phyloP scores from a whole-genome alignment of 2,329 filamentous ascomycete genomes.

The Colletotrichum chlorophyti region DNA sequence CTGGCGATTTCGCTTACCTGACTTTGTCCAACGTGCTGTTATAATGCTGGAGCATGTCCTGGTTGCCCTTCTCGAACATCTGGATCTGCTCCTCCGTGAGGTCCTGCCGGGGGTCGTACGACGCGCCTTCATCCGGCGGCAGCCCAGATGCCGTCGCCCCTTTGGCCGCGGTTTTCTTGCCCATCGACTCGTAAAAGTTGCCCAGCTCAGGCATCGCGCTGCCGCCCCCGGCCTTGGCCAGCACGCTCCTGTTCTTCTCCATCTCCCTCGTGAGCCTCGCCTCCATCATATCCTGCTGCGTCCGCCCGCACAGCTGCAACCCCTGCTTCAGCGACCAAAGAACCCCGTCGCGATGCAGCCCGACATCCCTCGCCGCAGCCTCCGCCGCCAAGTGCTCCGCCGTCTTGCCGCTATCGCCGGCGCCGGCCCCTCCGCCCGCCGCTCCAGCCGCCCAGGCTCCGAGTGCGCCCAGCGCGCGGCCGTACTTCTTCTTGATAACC shows the following conservation, averaged over 20 bases:
- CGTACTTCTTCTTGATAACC: slow-evolving; percentile 74
- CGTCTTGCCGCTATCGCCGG: slow-evolving; percentile 56
- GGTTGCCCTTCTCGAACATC: slow-evolving; percentile 92
- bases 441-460: slow-evolving; percentile 76
- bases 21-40: slow-evolving; percentile 95
- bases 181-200: slow-evolving; percentile 32
- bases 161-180: slow-evolving; percentile 30
- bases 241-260: slow-evolving; percentile 86
- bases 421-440: slow-evolving; percentile 64
- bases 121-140: slow-evolving; percentile 32
- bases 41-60: slow-evolving; percentile 91
- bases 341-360: slow-evolving; percentile 79
- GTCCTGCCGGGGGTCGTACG: slow-evolving; percentile 47
- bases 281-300: slow-evolving; percentile 93
- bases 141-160: slow-evolving; percentile 27
- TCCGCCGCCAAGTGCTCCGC: slow-evolving; percentile 77
- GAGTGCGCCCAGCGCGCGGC: slow-evolving; percentile 67
- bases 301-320: slow-evolving; percentile 77
- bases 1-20: slow-evolving; percentile 64
- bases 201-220: slow-evolving; percentile 32
- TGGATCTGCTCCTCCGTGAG: slow-evolving; percentile 87
- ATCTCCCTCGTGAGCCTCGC: slow-evolving; percentile 82
- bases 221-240: slow-evolving; percentile 69
- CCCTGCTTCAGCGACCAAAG: slow-evolving; percentile 81
- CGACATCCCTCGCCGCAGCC: slow-evolving; percentile 69